These are phyloP conservation scores for Melampsora abietis-canadensis DNA, from an alignment of 1,284 basidiomycete species.

Conservation along the genomic window DNA sequence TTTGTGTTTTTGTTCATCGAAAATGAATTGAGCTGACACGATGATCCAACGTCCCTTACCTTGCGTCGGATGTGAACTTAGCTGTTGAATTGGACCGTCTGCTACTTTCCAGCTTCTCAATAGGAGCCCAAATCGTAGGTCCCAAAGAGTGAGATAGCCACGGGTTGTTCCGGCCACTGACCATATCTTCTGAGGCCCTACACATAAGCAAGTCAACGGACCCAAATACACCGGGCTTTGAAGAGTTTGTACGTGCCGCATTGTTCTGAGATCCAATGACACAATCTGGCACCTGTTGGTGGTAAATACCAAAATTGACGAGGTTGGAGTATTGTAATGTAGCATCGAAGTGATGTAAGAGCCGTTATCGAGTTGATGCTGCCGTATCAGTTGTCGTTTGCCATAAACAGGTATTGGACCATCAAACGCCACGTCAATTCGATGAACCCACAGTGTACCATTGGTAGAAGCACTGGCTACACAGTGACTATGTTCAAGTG, in stretches of 20 bases:
- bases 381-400: slow-evolving; percentile 53
- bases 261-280: slow-evolving; percentile 79
- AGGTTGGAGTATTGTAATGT: slow-evolving; percentile 52
- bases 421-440: slow-evolving; percentile 52
- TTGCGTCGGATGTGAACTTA: slow-evolving; percentile 75
- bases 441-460: slow-evolving; percentile 54
- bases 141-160: slow-evolving; percentile 84
- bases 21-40: slow-evolving; percentile 64
- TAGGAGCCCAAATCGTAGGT: slow-evolving; percentile 84
- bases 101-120: slow-evolving; percentile 77
- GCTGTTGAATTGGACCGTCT: slow-evolving; percentile 64
- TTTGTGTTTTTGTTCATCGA: slow-evolving; percentile 39
- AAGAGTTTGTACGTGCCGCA: slow-evolving; percentile 71
- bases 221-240: slow-evolving; percentile 81
- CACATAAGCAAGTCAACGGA: slow-evolving; percentile 75
- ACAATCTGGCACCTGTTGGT: slow-evolving; percentile 75
- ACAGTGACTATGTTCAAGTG: slow-evolving; percentile 55
- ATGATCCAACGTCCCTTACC: slow-evolving; percentile 76
- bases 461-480: slow-evolving; percentile 54
- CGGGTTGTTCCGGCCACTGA: slow-evolving; percentile 78
- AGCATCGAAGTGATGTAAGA: slow-evolving; percentile 54
- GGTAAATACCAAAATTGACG: slow-evolving; percentile 66
- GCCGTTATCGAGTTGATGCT: slow-evolving; percentile 52
- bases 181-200: slow-evolving; percentile 80
- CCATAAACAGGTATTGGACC: slow-evolving; percentile 54